Base-by-base conservation (phyloP, 2,329 filamentous ascomycete genomes). In the Stachybotrys elegans region DNA sequence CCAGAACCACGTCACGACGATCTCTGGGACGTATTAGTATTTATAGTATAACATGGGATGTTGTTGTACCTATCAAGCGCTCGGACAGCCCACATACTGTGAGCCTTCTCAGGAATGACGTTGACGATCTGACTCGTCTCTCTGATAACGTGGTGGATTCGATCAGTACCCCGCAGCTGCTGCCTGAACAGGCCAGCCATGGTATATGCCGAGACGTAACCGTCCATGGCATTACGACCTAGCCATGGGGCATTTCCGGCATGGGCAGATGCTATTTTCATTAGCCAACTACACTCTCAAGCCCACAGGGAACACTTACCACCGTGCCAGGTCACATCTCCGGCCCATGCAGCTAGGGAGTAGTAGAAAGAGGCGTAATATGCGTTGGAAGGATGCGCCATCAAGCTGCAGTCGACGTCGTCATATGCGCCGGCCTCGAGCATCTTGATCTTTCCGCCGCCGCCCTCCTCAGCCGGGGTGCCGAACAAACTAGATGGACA, bases 401-500 rank as follows among this genome's bases (percentile, higher is more conserved):
- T 59, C 31, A 59, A 49, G 14, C 49, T 51, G 5, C 54, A 46
- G 3, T 56, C 56, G 11, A 59, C 51, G 23, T 67, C 63, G 5
- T 56, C 43, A 48, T 72, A 73, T 2, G 70, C 70, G 5, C 69
- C 69, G 8, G 63, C 63, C 22, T 68, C 36, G 29, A 73, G 55
- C 2, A 71, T 57, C 43, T 62, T 68, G 46, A 72, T 69, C 57
- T 76, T 77, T 22, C 71, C 72, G 14, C 72, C 72, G 9, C 68
- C 68, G 14, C 70, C 69, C 59, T 77, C 73, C 55, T 77, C 73
- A 7, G 71, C 75, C 0, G 74, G 75, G 0, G 74, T 77, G 19
- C 75, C 74, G 34, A 76, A 67, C 23, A 77, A 53, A 7, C 70
- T 59, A 22, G 74, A 56, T 63, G 53, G 19, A 59, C 64, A n/a